Base-by-base conservation (phyloP, 2,329 filamentous ascomycete genomes). In the Plenodomus lindquistii region DNA sequence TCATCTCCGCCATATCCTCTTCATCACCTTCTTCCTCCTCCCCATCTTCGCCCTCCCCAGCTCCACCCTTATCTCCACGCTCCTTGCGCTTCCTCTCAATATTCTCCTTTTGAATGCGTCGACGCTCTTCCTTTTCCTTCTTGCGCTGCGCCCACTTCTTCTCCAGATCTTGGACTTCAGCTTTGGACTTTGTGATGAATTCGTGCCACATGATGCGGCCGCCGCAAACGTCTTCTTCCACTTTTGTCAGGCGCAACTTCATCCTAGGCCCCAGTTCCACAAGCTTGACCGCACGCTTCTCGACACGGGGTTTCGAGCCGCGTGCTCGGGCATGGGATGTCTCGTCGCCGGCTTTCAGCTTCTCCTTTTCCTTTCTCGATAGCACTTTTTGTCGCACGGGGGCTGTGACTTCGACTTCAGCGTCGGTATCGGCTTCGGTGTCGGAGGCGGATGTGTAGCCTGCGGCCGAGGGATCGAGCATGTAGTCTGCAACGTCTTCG, bases 121-220 rank as follows among this genome's bases (percentile, higher is more conserved):
- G 87, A 57, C 94, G 81, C 46, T 84, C 84, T 48, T 92, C 92
- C 77, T 95, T 97, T 70, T 94, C 89, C 63, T 85, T 84, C 48
- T 83, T 81, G 64, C 84, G 82, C 74, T 87, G 77, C 59, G 91
- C 87, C 89, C 94, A 97, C 59, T 84, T 82, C 76, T 86, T 84
- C 60, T 97, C 92, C 61, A 97, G 75, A 55, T 88, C 84, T 67
- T 86, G 83, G 47, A 91, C 77, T 71, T 99, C 92, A 16, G 84
- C 81, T 60, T 85, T 85, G 6, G 84, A 85, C 80, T 99, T 99
- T 69, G 87, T 84, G 44, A 97, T 85, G 68, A 91, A 95, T 69
- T 97, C 91, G 72, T 99, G 94, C 94, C 94, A 99, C 88, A 99
- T 89, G 47, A 96, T 83, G 70, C 91, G 94, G 41, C 94, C 94